phyloP scores from a whole-genome alignment of 2,329 filamentous ascomycete genomes.

The Xylaria sp. region DNA sequence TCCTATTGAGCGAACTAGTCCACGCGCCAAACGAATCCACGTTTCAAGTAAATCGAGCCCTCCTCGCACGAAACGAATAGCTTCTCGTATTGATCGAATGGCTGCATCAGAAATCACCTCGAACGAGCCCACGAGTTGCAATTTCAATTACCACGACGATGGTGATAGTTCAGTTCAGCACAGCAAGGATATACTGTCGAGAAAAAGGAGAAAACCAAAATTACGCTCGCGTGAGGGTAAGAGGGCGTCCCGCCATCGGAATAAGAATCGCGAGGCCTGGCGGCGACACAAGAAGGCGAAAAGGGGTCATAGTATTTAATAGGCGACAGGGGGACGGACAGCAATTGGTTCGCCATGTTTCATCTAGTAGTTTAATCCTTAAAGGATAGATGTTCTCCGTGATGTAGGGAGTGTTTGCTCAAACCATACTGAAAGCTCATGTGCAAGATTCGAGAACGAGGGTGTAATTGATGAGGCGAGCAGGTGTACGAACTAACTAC shows the following conservation, averaged over 20 bases:
- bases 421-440: not conserved
- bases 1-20: not conserved
- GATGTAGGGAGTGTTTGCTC: not conserved
- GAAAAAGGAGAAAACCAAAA: not conserved
- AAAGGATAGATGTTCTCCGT: not conserved
- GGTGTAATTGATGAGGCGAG: not conserved
- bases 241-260: slow-evolving; percentile 13
- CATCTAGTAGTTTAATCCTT: not conserved
- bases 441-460: not conserved
- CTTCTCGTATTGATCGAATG: not conserved
- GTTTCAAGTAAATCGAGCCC: not conserved
- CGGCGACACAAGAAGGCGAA: not conserved
- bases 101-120: not conserved
- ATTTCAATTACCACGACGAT: not conserved
- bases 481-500: not conserved
- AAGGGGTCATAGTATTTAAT: not conserved
- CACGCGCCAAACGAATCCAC: not conserved
- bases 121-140: not conserved
- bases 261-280: slow-evolving; percentile 14
- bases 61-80: not conserved
- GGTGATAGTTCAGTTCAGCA: not conserved
- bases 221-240: not conserved
- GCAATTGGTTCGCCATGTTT: not conserved
- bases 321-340: no score
- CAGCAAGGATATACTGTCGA: not conserved